phyloP scores from a whole-genome alignment of 345 rosid species.

The Eucalyptus erythrocorys region DNA sequence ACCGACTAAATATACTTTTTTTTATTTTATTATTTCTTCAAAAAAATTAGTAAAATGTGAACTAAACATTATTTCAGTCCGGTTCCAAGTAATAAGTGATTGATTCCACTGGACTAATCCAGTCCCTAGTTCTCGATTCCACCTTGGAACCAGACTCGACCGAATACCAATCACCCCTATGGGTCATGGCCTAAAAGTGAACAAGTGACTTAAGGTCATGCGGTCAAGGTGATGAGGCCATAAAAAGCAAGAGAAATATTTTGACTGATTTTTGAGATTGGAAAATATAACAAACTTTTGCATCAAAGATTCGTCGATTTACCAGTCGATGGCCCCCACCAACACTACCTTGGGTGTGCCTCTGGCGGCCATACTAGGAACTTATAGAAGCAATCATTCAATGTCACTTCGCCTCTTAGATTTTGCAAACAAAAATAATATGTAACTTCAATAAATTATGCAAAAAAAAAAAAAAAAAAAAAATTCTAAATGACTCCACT shows the following conservation, averaged over 20 bases:
- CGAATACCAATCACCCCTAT: accelerated
- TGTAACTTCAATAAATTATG: background rate
- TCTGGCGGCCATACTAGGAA: background rate
- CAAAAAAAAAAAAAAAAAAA: background rate
- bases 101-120: no score
- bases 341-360: background rate
- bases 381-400: background rate
- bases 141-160: accelerated
- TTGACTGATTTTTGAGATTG: background rate
- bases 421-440: background rate
- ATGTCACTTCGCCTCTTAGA: background rate
- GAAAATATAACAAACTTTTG: background rate
- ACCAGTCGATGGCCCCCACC: background rate
- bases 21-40: no score
- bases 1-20: accelerated
- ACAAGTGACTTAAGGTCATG: background rate
- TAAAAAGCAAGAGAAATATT: background rate
- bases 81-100: no score
- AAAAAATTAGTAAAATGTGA: no score
- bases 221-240: background rate
- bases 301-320: background rate
- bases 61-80: accelerated
- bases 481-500: background rate
- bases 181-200: background rate
- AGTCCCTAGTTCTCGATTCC: accelerated